A percentile compares a stretch with the other conserved stretches of the same genome.
These are phyloP conservation scores for Pisolithus orientalis DNA, from an alignment of 768 basidiomycete genomes.

Conservation along the genomic window DNA sequence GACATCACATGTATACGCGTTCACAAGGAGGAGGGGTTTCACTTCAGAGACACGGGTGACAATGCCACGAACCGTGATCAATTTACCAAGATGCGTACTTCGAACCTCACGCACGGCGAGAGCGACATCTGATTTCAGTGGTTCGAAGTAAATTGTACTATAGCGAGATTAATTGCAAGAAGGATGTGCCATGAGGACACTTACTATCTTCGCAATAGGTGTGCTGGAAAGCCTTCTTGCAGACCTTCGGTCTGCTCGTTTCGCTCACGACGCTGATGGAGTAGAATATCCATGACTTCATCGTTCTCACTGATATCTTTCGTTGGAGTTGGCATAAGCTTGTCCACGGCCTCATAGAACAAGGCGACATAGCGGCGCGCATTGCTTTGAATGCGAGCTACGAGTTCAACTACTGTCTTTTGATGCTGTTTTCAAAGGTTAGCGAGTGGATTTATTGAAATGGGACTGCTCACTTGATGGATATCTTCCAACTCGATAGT, in stretches of 20 bases:
- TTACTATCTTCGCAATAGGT: conserved; percentile 91
- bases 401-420: conserved; percentile 65
- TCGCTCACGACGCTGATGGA: conserved; percentile 87
- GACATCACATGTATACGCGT: conserved; percentile 96
- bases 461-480: conserved; percentile 44
- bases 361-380: conserved; percentile 85
- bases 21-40: conserved; percentile 93
- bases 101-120: conserved; percentile 91
- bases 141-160: conserved; percentile 93
- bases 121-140: conserved; percentile 65
- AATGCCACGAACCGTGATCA: conserved; percentile 96
- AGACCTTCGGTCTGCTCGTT: conserved; percentile 73
- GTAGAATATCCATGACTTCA: conserved; percentile 94
- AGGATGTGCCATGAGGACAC: conserved; percentile 28
- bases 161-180: conserved; percentile 9
- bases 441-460: conserved; percentile 5
- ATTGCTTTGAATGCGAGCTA: conserved; percentile 74
- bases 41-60: conserved; percentile 99
- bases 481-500: conserved; percentile 88
- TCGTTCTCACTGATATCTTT: conserved; percentile 86
- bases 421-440: conserved; percentile 45
- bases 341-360: conserved; percentile 88
- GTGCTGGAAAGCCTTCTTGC: conserved; percentile 82
- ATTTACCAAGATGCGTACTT: conserved; percentile 77
- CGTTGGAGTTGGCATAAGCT: conserved; percentile 81